Base-by-base conservation (phyloP, 306 rosid species). In the Gastrolobium villosum region DNA sequence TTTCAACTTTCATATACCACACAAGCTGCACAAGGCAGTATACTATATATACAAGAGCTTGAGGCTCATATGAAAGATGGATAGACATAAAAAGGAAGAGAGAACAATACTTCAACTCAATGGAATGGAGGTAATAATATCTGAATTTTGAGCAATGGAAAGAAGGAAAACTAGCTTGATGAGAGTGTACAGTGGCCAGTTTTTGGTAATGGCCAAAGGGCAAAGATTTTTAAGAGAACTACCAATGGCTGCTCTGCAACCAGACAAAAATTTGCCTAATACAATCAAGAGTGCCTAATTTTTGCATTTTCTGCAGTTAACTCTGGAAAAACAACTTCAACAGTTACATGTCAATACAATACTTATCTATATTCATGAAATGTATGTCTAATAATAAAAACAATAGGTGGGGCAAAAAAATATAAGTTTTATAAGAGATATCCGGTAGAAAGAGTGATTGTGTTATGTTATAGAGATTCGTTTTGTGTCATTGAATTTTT, bases 151-250 rank as follows among this genome's bases (percentile, higher is more conserved):
- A 10, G 70, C 62, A 68, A 71, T 7, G 35, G 55, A 72, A 41
- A 26, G 35, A 65, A 74, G 49, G 28, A 65, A 44, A 37, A 37
- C 2, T 8, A 26, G 65, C 20, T 82, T 53, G 70, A 62, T 79
- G 49, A 65, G 32, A 32, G 9, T 30, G 44, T 34, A 59, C 67
- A 66, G 26, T 34, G 4, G 0, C 26, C 28, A 78, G 76, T 76
- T 80, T 55, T 86, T 68, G 83, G 74, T 68, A 37, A n/a, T 39
- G 44, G 57, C 28, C 53, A 78, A 76, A 76, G 75, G 86, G 71
- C 46, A 60, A 81, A 72, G 70, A 75, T 70, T 36, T 79, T 41
- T 31, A 40, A 81, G 76, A 74, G 75, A 81, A 80, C 63, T 66
- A 81, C 66, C 63, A 69, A 53, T 73, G 35, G 71, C 14, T 66